Evolutionary conservation across 345 rosid genomes (phyloP), one percentile per base, ranked within the genome.

Genomic region (Acer campestre): DNA sequence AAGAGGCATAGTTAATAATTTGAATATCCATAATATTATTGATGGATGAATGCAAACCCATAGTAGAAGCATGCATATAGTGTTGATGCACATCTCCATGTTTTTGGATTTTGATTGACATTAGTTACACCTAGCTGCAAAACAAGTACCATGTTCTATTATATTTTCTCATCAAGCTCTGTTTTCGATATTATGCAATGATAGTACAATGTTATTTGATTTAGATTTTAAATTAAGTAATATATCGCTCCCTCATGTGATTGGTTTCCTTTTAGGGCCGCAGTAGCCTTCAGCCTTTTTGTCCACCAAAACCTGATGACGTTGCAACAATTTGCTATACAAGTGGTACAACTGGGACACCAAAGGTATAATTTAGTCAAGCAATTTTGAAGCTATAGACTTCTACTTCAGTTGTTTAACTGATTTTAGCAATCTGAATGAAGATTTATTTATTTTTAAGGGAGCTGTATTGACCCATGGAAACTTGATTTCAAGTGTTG

Each of bases 311-410:
- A 55, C 86, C 92, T 72, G 92, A 88, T 68, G 92, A 88, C 75
- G 20, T 87, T 71, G 96, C 96, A 42, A 91, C 92, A 61, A 87
- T 93, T 80, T 95, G 99, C 89, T 91, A 96, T 79, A 96, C 99
- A 10, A 96, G 99, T 79, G 99, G 99, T 75, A 96, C 99, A 75
- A 96, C 99, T 56, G 99, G 99, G 75, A 92, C 91, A 59, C 99
- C 99, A 73, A 96, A 96, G 98, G 99, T 96, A 85, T 53, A 67
- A 0, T 73, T 75, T 74, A 66, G 64, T 73, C 70, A 55, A 44
- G 11, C 40, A 75, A 75, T 75, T 70, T 63, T 69, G 29, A 46
- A 31, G 70, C 49, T 48, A 17, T 25, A 14, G 61, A 20, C 17
- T 23, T 61, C 55, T 29, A 48, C 17, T 27, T 14, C 23, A 68